Base-by-base conservation (phyloP, 1,284 basidiomycete species). In the Leccinum huronense region DNA sequence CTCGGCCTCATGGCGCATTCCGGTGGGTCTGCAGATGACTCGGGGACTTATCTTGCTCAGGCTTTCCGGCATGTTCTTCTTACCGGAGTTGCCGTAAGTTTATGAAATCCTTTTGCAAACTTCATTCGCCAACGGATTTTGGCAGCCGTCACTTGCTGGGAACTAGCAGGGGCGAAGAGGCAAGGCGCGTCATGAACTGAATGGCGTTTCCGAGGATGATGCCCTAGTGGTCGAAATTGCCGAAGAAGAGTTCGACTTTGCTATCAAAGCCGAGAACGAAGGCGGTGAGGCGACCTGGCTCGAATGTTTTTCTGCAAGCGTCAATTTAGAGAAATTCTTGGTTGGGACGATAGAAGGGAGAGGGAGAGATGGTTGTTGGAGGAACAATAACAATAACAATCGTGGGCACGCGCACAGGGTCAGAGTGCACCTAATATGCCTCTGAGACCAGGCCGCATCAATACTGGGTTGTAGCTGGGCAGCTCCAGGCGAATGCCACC, bases 261-360 rank as follows among this genome's bases (percentile, higher is more conserved):
- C 81, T 60, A 90, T 93, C 72, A 79, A 77, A 14, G 83, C 81
- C 3, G 89, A 92, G 74, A 91, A 91, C 69, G 85, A 89, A 65
- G 89, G 88, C 30, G 91, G 91, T 10, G 89, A 90, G 72, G 89
- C 88, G 10, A 89, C 86, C 0, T 93, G 90, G 91, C 38, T 81
- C 33, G 91, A 93, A 73, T 91, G 90, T 75, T 93, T 93, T 81
- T 88, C 86, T 0, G 23, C 23, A 27, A 27, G 81, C 83, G 81
- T 19, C 89, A 91, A 69, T 95, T 97, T 77, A 93, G 90, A 74
- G 87, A 88, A 40, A 90, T 98, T n/a, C 84, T 97, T n/a, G 94
- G 93, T 1, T 96, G 93, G 89, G 88, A 90, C 67, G 88, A 89
- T 61, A 81, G 80, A 66, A 87, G 83, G 70, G 89, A 90, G 63